Percentiles rank a stretch among this genome's conserved stretches.
Evolutionary conservation across 495 filamentous ascomycete genomes (phyloP).

Genomic region (Hamigera avellanea): DNA sequence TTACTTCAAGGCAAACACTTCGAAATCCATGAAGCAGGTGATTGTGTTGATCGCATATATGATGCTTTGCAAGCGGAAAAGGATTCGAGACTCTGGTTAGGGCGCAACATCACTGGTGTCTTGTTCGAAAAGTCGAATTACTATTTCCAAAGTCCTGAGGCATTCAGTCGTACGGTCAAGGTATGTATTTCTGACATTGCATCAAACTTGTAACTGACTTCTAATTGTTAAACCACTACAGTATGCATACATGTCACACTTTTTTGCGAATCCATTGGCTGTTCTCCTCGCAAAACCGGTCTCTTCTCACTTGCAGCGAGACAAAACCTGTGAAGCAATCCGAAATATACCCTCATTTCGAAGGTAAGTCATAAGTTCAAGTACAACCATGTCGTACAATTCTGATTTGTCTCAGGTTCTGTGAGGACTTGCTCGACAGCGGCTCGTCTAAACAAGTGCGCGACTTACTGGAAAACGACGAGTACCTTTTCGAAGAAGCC

Average conservation of each 20-base stretch:
- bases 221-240: slow-evolving; percentile 13
- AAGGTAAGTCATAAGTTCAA: slow-evolving; percentile 31
- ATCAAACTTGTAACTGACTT: background rate
- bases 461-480: slow-evolving; percentile 41
- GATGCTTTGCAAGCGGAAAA: slow-evolving; percentile 48
- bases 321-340: slow-evolving; percentile 60
- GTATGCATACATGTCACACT: slow-evolving; percentile 95
- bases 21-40: slow-evolving; percentile 65
- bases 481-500: slow-evolving; percentile 27
- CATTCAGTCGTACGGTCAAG: slow-evolving; percentile 70
- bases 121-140: slow-evolving; percentile 71
- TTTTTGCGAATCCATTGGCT: slow-evolving; percentile 83
- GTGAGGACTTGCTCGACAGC: slow-evolving; percentile 32
- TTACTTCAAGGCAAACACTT: slow-evolving; percentile 69
- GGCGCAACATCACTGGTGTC: slow-evolving; percentile 47
- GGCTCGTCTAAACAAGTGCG: slow-evolving; percentile 27
- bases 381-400: slow-evolving; percentile 1
- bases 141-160: slow-evolving; percentile 75
- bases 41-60: slow-evolving; percentile 70
- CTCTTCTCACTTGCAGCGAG: slow-evolving; percentile 13
- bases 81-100: slow-evolving; percentile 51
- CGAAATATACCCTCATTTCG: slow-evolving; percentile 74
- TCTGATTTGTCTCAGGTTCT: slow-evolving; percentile 22
- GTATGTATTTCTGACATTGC: slow-evolving; percentile 27
- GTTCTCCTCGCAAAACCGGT: slow-evolving; percentile 42